A percentile compares a stretch with the other conserved stretches of the same genome.
phyloP scores from a whole-genome alignment of 2,329 filamentous ascomycete genomes.

The Fusarium floridanum region DNA sequence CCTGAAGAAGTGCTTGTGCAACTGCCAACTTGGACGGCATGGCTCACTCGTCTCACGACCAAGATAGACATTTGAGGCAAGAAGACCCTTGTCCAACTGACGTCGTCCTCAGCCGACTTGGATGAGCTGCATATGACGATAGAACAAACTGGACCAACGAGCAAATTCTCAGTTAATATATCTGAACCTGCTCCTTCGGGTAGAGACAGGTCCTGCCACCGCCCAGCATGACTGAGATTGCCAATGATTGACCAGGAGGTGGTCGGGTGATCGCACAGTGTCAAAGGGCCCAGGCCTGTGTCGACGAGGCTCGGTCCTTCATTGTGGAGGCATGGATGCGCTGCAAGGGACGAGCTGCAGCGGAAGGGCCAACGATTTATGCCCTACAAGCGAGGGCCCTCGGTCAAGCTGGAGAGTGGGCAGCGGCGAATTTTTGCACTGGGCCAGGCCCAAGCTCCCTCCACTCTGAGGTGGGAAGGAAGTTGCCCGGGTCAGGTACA shows the following conservation, averaged over 20 bases:
- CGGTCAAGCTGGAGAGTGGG: slow-evolving; percentile 2
- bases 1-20: slow-evolving; percentile 15
- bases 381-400: slow-evolving; percentile 41
- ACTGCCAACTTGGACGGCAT: slow-evolving; percentile 34
- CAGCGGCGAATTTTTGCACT: slow-evolving; percentile 17
- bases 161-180: slow-evolving; percentile 8
- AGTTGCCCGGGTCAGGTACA: slow-evolving; percentile 22
- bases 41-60: background rate
- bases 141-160: slow-evolving; percentile 4
- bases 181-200: slow-evolving; percentile 24
- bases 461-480: background rate
- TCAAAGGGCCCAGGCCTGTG: too few species aligned
- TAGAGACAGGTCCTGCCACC: slow-evolving; percentile 25
- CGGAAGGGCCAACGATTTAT: slow-evolving; percentile 39
- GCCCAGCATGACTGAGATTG: background rate
- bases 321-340: slow-evolving; percentile 28
- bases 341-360: slow-evolving; percentile 42
- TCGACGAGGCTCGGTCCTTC: background rate
- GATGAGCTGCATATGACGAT: background rate
- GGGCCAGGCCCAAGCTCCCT: slow-evolving; percentile 10
- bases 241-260: slow-evolving; percentile 13
- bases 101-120: slow-evolving; percentile 4
- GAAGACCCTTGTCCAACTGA: slow-evolving; percentile 23
- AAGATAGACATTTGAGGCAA: slow-evolving; percentile 1
- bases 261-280: slow-evolving; percentile 41